Base-by-base conservation (phyloP, 2,329 filamentous ascomycete genomes). In the Magnaporthiopsis poae region DNA sequence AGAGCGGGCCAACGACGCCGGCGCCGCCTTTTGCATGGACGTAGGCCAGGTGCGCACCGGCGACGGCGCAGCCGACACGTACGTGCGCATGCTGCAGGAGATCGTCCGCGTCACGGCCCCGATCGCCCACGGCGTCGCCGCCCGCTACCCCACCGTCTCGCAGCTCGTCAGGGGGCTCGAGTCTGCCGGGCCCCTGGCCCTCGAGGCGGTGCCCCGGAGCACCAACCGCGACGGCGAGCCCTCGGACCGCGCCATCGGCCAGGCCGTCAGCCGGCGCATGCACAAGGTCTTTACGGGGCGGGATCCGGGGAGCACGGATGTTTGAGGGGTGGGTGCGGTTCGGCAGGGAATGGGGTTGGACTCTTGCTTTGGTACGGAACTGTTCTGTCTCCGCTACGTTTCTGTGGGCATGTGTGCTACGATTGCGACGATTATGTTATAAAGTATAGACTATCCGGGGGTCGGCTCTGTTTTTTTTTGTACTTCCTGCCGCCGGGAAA, bases 11-110 rank as follows among this genome's bases (percentile, higher is more conserved):
- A 77, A 77, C 70, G 80, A 79, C 66, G 80, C 83, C 1, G 80
- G 82, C 15, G 86, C 86, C 1, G 81, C 84, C 0, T 94, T 94
- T 74, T 93, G 90, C 76, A 92, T 93, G 88, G 90, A 91, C 65
- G 80, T 81, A 0, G 90, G 90, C 0, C 90, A 94, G 76, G 88
- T 94, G 60, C 86, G 85, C 66, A 85, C 87, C 0, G 90, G 90
- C 35, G 84, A 89, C 35, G 84, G 86, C 61, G 77, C 82, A 1
- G 75, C 78, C 8, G 90, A 93, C 71, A 91, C 87, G 0, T 94
- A 89, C 69, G 79, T 86, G 61, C 85, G 86, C 69, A 91, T 94
- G 90, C 78, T 95, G 64, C 88, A 92, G 75, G 88, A 92, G 76
- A 85, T 93, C 60, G 81, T 81, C 18, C 84, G 90, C 21, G 83